A percentile compares a stretch with the other conserved stretches of the same genome.
Conservation (phyloP, 208 protist genomes). For the Trypanosoma conorhini region DNA sequence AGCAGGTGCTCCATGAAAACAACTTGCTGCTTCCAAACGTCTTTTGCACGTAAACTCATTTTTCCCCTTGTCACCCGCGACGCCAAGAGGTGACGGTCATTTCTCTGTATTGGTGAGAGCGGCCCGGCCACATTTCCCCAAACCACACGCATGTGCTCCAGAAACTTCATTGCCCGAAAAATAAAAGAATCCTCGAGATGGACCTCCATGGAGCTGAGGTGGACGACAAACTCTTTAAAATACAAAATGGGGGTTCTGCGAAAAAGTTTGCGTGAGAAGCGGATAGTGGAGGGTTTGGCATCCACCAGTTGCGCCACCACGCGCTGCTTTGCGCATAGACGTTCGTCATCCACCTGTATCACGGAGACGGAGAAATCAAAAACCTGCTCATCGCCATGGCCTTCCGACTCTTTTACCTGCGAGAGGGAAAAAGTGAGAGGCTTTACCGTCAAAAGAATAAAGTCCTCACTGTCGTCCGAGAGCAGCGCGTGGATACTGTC, state of each 20-base stretch:
- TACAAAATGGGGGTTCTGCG: constrained; percentile 65
- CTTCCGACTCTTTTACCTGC: constrained; percentile 33
- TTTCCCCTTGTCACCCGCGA: not conserved
- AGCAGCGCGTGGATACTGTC: constrained; percentile 54
- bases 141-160: constrained; percentile 29
- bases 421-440: constrained; percentile 47
- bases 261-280: constrained; percentile 50
- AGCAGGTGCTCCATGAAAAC: constrained; percentile 57
- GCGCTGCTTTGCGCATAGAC: constrained; percentile 50
- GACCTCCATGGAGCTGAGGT: constrained; percentile 50
- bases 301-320: constrained; percentile 63
- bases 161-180: constrained; percentile 45
- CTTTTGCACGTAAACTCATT: not conserved
- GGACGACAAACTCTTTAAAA: constrained; percentile 38
- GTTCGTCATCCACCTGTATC: constrained; percentile 78
- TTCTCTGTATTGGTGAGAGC: not conserved
- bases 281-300: constrained; percentile 21
- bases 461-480: constrained; percentile 30
- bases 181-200: constrained; percentile 81
- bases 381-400: constrained; percentile 43
- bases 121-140: not conserved
- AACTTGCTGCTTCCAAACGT: constrained; percentile 38
- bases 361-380: constrained; percentile 45
- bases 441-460: constrained; percentile 47
- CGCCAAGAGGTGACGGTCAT: not conserved